phyloP scores from a whole-genome alignment of 2,329 filamentous ascomycete genomes.

The Apiospora saccharicola region DNA sequence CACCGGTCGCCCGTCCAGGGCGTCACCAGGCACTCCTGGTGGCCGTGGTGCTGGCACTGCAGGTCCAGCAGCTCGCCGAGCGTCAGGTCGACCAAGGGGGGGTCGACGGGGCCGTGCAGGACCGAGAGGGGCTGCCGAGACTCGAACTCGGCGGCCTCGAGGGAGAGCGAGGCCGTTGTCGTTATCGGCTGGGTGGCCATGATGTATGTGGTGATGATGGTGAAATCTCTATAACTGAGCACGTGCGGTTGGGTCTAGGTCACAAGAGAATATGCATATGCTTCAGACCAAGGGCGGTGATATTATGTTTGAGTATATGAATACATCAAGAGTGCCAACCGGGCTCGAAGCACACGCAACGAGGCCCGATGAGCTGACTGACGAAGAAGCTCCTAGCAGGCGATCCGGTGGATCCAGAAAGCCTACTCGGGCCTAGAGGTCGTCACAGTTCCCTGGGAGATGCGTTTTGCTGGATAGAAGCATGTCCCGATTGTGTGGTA shows the following conservation, averaged over 20 bases:
- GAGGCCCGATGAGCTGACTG: not conserved
- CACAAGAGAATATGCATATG: not conserved
- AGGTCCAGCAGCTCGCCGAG: constrained; percentile 76
- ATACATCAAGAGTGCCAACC: not conserved
- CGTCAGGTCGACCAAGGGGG: constrained; percentile 74
- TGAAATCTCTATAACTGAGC: not conserved
- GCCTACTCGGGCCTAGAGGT: constrained; percentile 7
- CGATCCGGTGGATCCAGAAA: not conserved
- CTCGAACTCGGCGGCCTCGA: constrained; percentile 30
- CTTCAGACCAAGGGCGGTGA: not conserved
- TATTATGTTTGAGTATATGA: not conserved
- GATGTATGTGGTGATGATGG: not conserved
- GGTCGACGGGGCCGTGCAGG: constrained; percentile 72
- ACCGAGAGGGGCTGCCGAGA: constrained; percentile 61
- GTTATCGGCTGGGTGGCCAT: constrained; percentile 19
- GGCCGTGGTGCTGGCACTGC: constrained; percentile 71
- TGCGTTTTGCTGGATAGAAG: constrained; percentile 12
- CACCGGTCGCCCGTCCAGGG: constrained; percentile 80
- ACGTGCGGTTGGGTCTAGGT: not conserved
- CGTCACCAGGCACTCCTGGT: constrained; percentile 73
- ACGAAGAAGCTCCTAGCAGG: not conserved
- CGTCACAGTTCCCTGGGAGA: not conserved
- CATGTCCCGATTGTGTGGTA: constrained; percentile 19
- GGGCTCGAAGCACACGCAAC: not conserved
- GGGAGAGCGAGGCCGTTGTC: not conserved